Conservation (phyloP, 129 eudicot species). For the Heracleum sosnowskyi region DNA sequence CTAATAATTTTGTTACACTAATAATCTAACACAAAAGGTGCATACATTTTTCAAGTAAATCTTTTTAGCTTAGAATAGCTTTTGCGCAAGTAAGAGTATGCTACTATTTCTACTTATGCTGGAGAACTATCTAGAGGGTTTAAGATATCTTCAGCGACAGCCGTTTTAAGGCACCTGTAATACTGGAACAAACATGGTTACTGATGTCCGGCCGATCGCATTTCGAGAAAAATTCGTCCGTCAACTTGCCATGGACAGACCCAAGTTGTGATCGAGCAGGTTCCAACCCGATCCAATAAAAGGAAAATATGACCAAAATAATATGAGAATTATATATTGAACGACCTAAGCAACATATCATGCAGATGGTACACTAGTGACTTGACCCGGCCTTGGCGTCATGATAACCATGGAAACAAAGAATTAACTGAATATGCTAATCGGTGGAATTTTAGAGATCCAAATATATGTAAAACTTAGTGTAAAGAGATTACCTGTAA, state of each 20-base stretch:
- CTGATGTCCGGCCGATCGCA: not conserved
- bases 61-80: not conserved
- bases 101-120: not conserved
- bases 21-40: not conserved
- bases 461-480: not conserved
- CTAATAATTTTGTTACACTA: not conserved
- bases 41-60: not conserved
- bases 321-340: not conserved
- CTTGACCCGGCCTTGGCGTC: not conserved
- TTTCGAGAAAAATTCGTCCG: not conserved
- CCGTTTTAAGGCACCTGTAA: not conserved
- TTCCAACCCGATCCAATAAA: not conserved
- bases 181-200: not conserved
- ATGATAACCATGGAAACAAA: not conserved
- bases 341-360: not conserved
- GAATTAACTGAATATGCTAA: not conserved
- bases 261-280: not conserved
- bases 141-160: not conserved
- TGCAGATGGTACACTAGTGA: not conserved
- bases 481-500: constrained; percentile 50
- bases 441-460: not conserved
- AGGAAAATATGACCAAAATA: not conserved
- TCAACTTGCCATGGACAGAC: not conserved
- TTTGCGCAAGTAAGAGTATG: not conserved
- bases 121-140: not conserved